Conservation (phyloP, 2,329 filamentous ascomycete species). For the Colletotrichum lini region DNA sequence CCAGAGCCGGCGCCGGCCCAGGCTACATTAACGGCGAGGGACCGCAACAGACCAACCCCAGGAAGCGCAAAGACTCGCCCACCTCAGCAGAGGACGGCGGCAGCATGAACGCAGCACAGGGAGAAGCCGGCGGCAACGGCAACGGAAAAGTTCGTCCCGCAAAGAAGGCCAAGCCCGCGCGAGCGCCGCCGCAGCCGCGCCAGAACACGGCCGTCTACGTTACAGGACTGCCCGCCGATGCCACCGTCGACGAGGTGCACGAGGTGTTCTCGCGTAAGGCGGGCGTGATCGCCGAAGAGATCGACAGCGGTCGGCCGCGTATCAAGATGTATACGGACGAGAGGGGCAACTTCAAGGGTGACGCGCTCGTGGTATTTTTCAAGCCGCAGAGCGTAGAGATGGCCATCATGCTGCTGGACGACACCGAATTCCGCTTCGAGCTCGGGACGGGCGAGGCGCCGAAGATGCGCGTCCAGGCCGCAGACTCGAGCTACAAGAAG, state of each 20-base stretch:
- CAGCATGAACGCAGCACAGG: conserved; percentile 7
- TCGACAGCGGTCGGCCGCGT: conserved; percentile 87
- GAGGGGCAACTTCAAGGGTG: conserved; percentile 89
- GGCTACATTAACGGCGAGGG: conserved; percentile 44
- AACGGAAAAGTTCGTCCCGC: conserved; percentile 50
- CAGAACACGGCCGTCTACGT: conserved; percentile 95
- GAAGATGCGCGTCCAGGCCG: conserved; percentile 84
- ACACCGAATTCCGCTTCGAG: conserved; percentile 81
- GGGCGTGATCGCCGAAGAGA: conserved; percentile 94
- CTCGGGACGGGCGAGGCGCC: conserved; percentile 67
- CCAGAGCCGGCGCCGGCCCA: conserved; percentile 40
- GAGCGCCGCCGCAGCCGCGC: conserved; percentile 64
- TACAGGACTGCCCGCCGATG: conserved; percentile 86
- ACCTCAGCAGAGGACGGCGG: conserved; percentile 36
- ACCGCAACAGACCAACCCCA: conserved; percentile 43
- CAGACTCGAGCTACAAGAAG: conserved; percentile 93
- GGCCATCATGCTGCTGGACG: conserved; percentile 85
- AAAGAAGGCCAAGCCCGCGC: conserved; percentile 64
- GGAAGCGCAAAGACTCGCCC: conserved; percentile 61
- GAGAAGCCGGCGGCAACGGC: conserved; percentile 50
- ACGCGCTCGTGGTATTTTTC: conserved; percentile 94
- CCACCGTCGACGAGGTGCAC: conserved; percentile 83
- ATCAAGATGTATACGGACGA: conserved; percentile 94
- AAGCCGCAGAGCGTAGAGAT: conserved; percentile 92
- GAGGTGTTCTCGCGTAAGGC: conserved; percentile 87